Base-by-base conservation (phyloP, 208 protist genomes). In the Herpetomonas tarakana region DNA sequence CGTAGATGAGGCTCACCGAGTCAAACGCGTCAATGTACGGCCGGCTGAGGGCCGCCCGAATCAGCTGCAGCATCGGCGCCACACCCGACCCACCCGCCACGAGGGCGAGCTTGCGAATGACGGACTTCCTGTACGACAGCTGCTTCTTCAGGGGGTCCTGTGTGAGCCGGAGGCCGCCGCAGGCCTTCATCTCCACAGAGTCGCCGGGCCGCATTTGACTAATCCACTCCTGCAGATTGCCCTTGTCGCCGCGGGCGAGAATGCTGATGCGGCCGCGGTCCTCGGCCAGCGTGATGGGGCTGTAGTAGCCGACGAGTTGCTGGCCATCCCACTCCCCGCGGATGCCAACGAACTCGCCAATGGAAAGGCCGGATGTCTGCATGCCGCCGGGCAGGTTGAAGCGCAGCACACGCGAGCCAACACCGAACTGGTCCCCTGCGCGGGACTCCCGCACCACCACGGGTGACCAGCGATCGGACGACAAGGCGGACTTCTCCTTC, bases 1-100 rank as follows among this genome's bases (percentile, higher is more conserved):
- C 78, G 62, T 89, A 89, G 45, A 89, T 54, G 26, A 89, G 65
- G 41, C 65, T 71, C 50, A 89, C 74, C 2, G 65, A 67, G 11
- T 89, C 72, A 11, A 77, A 71, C 53, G 44, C 71, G 68, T 85
- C 71, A 39, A 78, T 58, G 64, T 76, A 85, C 1, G 78, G 78
- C 1, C 62, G 61, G 26, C 67, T 69, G 2, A 85, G 71, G 0
- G 82, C 82, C 16, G 76, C 78, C 11, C 83, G 81, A 60, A 88
- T 81, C 52, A 93, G 71, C 62, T 92, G 86, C 41, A 92, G 59
- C 86, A 89, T 92, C 29, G 86, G 86, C 4, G 81, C 78, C 9
- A 92, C 74, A 60, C 86, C 86, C 19, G 79, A 78, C 29, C 86
- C 81, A 41, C 81, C 81, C 3, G 76, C 74, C 59, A 92, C 73